Base-by-base conservation (phyloP, 192 early-diverging fungal genomes). In the Haplosporangium gracile region DNA sequence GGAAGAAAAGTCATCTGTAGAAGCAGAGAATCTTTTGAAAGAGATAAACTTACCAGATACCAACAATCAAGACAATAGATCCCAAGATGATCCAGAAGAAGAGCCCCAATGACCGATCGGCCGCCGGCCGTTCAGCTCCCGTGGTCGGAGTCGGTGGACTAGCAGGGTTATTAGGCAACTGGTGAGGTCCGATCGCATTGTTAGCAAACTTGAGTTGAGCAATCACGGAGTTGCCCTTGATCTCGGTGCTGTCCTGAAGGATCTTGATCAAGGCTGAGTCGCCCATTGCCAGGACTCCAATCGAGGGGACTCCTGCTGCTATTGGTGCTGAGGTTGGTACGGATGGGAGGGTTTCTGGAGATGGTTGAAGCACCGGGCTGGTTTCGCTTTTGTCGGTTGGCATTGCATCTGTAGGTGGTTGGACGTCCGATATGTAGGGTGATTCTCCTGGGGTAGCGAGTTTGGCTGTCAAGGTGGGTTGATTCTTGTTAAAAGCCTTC, bases 21-120 rank as follows among this genome's bases (percentile, higher is more conserved):
- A 5, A 9, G 0, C 22, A 57, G 39, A 78, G 16, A n/a, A 0
- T 20, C 6, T 6, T 5, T 10, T 9, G 1, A n/a, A 60, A 24
- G 53, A 22, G 0, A 1, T 24, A 8, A 60, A 29, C 75, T 55
- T 80, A 86, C 84, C 84, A 86, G 65, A 81, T n/a, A 57, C 84
- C 79, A 22, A 86, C 70, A 47, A 86, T 81, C 60, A 86, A 70
- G 49, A 78, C 76, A 1, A 86, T 76, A 11, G 79, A 81, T 22
- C 79, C 84, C 38, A 81, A 39, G 13, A 78, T 78, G 9, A 86
- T 80, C 79, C 79, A 86, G 26, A 86, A 80, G 45, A 86, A 78
- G 20, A 86, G 6, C 11, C 84, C 84, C 20, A 86, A 45, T 0
- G 84, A 86, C 15, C 70, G 51, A 49, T 86, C 84, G 0, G 79